Evolutionary conservation across 208 protist genomes (phyloP).

Genomic region (Acanthamoeba polyphaga): DNA sequence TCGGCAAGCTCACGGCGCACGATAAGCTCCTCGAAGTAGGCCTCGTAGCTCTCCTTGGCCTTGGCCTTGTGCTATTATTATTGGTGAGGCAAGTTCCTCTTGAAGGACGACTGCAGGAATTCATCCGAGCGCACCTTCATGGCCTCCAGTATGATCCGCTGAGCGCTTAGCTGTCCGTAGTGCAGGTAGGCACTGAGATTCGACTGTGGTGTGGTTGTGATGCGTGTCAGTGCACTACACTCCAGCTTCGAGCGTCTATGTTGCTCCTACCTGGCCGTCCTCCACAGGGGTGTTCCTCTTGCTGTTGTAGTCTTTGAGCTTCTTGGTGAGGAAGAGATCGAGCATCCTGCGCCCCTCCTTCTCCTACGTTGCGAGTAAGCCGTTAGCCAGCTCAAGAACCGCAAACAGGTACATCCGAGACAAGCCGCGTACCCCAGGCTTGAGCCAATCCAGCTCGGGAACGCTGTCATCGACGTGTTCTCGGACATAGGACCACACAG

Average conservation of each 20-base stretch:
- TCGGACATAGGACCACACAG: neutral
- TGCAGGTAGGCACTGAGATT: conserved; percentile 79
- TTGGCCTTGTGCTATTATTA: neutral
- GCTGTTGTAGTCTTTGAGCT: conserved; percentile 40
- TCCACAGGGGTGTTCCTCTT: neutral
- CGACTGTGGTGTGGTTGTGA: neutral
- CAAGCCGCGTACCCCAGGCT: conserved; percentile 6
- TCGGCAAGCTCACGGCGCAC: conserved; percentile 86
- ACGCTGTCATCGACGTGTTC: conserved; percentile 1
- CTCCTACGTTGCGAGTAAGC: neutral
- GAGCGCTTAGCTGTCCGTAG: conserved; percentile 81
- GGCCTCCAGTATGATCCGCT: neutral
- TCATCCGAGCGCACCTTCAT: neutral
- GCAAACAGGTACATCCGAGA: too few relatives aligned
- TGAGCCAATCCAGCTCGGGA: conserved; percentile 35
- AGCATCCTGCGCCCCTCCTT: neutral
- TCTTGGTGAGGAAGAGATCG: neutral
- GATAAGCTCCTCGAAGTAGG: conserved; percentile 85
- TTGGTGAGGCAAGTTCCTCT: neutral
- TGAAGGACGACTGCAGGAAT: neutral
- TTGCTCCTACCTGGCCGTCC: neutral
- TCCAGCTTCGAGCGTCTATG: too few relatives aligned
- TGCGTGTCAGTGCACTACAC: too few relatives aligned
- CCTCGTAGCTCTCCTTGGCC: neutral
- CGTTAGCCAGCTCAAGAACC: neutral